Base-by-base conservation (phyloP, 352 stramenopile genomes). In the Peronospora destructor region DNA sequence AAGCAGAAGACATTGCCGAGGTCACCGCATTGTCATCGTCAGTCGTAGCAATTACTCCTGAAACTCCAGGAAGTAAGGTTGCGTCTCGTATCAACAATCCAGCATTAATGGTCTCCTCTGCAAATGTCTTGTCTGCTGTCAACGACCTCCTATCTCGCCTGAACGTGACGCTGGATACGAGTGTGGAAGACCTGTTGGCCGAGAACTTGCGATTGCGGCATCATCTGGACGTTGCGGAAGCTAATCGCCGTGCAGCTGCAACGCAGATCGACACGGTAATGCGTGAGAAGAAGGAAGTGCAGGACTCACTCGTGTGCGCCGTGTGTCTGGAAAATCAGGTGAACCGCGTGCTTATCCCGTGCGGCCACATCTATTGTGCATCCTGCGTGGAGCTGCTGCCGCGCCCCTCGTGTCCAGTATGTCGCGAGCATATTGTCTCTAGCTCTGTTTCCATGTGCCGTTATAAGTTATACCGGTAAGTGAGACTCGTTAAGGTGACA, bases 261-360 rank as follows among this genome's bases (percentile, higher is more conserved):
- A 61, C 70, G 0, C 77, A 86, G 43, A 84, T 92, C 21, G 76
- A 92, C 36, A 60, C 69, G 4, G 77, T 71, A 16, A 68, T 85
- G 19, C 73, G 75, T 35, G 74, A 88, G 45, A 86, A 83, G 54
- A 87, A 84, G 52, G 80, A 89, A 12, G 65, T 72, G 14, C 59
- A 84, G 37, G 80, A 93, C 43, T 74, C 76, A 45, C 64, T 93
- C 32, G 64, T 82, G 29, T 93, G 83, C 53, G 76, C 76, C 17
- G 80, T 91, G 35, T 93, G 83, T 48, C 65, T 93, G 14, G 83
- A 93, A 53, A 76, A 81, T 55, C 68, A 85, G 36, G 83, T 93
- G 43, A 67, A 93, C 43, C 73, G 77, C 51, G 80, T 93, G 53
- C 61, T 93, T 17, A 80, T 91, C 25, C 80, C 83, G 19, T 91